Base-by-base conservation (phyloP, 2,329 filamentous ascomycete genomes). In the Domatiomyces globalis region DNA sequence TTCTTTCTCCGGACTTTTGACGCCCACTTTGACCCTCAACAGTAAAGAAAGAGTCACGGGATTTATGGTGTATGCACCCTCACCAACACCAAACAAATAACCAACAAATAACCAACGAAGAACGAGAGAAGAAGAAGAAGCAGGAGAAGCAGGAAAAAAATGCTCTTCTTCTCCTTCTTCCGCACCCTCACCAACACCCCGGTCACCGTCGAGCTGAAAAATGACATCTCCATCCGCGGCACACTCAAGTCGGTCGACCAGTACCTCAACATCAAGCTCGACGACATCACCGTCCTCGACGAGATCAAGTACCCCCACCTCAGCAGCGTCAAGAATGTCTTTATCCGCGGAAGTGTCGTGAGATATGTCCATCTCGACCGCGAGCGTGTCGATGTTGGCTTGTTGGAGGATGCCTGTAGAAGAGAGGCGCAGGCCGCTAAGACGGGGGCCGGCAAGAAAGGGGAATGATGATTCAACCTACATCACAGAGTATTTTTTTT, bases 151-250 rank as follows among this genome's bases (percentile, higher is more conserved):
- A 15, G 33, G 12, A 15, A 15, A 15, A 33, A 19, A 45, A 45
- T 36, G 39, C 27, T 46, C 22, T 29, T 45, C 18, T 29, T 50
- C 65, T 92, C 86, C 73, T 96, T 95, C 75, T 96, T 96, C 81
- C 96, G 96, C 71, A 96, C 90, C 50, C 85, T 96, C 64, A 94
- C 95, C 67, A 92, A 95, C 74, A 85, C 92, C 61, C 83, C 94
- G 74, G 89, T 98, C 65, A 96, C 89, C 46, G 88, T 98, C 66
- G 92, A 98, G 75, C 85, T 98, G 68, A 98, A 98, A 73, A 98
- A 98, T 69, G 92, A 98, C 72, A 94, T 98, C 62, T 88, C 89
- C 66, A 94, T 98, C 68, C 86, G 87, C 63, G 92, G 92, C 60
- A 94, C 84, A 36, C 77, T 98, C 60, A 98, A 96, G 76, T 94